phyloP scores from a whole-genome alignment of 768 basidiomycete genomes.

The Macrolepiota albuminosa region DNA sequence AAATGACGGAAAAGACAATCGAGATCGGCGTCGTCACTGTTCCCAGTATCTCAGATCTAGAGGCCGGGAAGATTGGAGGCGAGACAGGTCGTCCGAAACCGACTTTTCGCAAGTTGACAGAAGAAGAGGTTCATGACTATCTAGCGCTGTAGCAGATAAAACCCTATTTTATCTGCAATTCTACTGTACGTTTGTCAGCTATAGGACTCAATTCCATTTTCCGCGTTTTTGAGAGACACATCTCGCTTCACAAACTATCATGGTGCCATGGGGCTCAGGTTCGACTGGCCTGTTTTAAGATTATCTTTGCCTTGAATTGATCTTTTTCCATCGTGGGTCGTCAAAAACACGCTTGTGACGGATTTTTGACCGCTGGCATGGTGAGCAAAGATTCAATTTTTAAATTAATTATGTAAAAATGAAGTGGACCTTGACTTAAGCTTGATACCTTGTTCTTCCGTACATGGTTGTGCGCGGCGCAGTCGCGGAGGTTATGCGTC shows the following conservation, averaged over 20 bases:
- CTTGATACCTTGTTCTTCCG: not conserved
- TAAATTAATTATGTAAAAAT: not conserved
- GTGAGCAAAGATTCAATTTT: not conserved
- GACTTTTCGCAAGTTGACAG: slow-evolving; percentile 91
- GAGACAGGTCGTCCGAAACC: slow-evolving; percentile 71
- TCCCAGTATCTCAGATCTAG: slow-evolving; percentile 65
- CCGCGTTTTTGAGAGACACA: not conserved
- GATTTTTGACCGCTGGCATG: not conserved
- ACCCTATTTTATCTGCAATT: slow-evolving; percentile 7
- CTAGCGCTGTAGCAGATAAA: slow-evolving; percentile 59
- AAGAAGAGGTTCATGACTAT: slow-evolving; percentile 97
- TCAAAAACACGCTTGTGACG: not conserved
- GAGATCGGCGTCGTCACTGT: slow-evolving; percentile 97
- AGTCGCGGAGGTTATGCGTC: not conserved
- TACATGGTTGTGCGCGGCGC: not conserved
- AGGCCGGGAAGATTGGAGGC: slow-evolving; percentile 65
- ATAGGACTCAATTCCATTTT: not conserved
- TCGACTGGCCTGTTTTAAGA: not conserved
- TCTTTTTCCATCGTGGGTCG: not conserved
- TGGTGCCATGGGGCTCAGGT: not conserved
- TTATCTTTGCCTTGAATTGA: too few relatives aligned
- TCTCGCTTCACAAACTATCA: not conserved
- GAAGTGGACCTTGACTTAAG: not conserved
- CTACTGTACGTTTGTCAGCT: slow-evolving; percentile 20
- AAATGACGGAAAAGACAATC: slow-evolving; percentile 99